These are phyloP conservation scores for Heterobasidion annosum DNA, from an alignment of 1,284 basidiomycete genomes.

Conservation along the genomic window DNA sequence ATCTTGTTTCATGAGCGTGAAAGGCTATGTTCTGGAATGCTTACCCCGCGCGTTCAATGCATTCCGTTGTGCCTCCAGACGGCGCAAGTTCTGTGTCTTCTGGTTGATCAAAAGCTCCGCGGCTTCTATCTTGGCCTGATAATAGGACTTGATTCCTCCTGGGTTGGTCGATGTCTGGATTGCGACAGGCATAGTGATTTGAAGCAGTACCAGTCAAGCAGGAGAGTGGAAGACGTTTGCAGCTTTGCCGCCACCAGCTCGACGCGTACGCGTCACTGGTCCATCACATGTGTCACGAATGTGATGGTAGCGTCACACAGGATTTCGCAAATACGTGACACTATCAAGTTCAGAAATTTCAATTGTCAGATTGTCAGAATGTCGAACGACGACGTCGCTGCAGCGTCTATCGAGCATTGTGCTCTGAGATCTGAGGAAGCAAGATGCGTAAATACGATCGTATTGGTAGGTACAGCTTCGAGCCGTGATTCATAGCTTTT, in stretches of 20 bases:
- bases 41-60: constrained; percentile 90
- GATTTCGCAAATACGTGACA: neutral
- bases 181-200: constrained; percentile 39
- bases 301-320: neutral
- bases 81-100: constrained; percentile 93
- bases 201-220: neutral
- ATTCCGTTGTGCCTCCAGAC: constrained; percentile 95
- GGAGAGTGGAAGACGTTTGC: neutral
- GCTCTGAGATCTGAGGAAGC: too few relatives aligned
- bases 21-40: constrained; percentile 13
- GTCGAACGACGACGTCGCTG: neutral
- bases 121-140: constrained; percentile 92
- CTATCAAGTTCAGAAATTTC: neutral
- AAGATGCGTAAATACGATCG: too few relatives aligned
- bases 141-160: constrained; percentile 80
- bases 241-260: neutral
- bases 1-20: neutral
- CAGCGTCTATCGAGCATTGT: too few relatives aligned
- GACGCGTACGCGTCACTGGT: constrained; percentile 11
- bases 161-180: constrained; percentile 38
- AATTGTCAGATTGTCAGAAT: too few relatives aligned
- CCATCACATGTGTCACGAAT: neutral
- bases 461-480: too few relatives aligned
- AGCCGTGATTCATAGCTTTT: too few relatives aligned
- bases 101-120: constrained; percentile 91